phyloP scores from a whole-genome alignment of 2,329 filamentous ascomycete genomes.

The Phaeosphaeriaceae sp. region DNA sequence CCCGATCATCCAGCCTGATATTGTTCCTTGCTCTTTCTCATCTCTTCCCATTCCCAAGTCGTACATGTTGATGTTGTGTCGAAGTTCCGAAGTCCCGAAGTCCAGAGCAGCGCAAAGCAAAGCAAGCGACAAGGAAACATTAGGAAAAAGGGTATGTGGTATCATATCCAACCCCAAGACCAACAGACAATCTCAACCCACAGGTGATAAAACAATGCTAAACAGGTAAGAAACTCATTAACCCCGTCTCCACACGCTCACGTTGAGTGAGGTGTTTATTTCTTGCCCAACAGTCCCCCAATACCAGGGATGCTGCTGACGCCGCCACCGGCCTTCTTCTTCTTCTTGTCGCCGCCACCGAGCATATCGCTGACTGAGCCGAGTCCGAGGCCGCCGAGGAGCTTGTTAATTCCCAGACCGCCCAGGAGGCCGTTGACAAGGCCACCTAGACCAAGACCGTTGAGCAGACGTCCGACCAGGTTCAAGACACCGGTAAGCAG shows the following conservation, averaged over 20 bases:
- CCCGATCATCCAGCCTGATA: constrained; percentile 36
- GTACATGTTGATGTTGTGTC: background rate
- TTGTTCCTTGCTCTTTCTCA: background rate
- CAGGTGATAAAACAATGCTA: constrained; percentile 1
- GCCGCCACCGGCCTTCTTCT: constrained; percentile 50
- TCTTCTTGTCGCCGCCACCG: constrained; percentile 64
- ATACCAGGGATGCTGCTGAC: constrained; percentile 53
- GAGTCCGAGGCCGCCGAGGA: constrained; percentile 76
- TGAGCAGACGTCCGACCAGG: constrained; percentile 80
- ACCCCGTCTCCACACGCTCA: constrained; percentile 1
- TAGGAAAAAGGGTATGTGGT: constrained; percentile 11
- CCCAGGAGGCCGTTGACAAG: constrained; percentile 81
- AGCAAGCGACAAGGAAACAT: background rate
- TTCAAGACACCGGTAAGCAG: constrained; percentile 83
- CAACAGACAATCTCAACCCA: constrained; percentile 17
- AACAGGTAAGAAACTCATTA: constrained; percentile 15
- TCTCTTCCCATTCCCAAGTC: constrained; percentile 4
- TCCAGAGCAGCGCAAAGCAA: background rate
- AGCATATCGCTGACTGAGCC: constrained; percentile 58
- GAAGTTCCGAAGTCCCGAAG: background rate
- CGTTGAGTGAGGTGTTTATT: constrained; percentile 23
- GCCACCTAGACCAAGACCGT: constrained; percentile 81
- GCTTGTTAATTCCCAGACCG: constrained; percentile 76
- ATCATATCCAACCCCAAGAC: constrained; percentile 23
- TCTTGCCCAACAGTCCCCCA: constrained; percentile 56